Evolutionary conservation across 1,139 yeast genomes (phyloP).

Genomic region (Diutina ranongensis): DNA sequence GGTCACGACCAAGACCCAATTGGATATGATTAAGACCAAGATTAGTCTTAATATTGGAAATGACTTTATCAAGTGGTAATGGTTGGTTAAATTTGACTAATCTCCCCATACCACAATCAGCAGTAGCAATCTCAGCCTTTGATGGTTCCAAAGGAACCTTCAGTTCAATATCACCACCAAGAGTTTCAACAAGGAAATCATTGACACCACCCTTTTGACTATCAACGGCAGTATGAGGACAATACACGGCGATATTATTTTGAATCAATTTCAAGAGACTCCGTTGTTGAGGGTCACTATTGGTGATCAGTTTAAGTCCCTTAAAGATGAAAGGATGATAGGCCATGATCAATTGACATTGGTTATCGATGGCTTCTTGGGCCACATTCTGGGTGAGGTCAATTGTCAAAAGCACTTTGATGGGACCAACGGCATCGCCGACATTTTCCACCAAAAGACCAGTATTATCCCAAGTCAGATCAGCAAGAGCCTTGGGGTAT

Average conservation of each 20-base stretch:
- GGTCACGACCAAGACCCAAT: slow-evolving; percentile 34
- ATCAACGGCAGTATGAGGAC: slow-evolving; percentile 94
- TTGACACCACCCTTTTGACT: slow-evolving; percentile 89
- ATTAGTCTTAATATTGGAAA: slow-evolving; percentile 41
- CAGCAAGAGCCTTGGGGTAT: slow-evolving; percentile 71
- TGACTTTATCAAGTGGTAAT: slow-evolving; percentile 31
- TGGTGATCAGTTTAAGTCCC: slow-evolving; percentile 69
- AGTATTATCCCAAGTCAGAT: slow-evolving; percentile 86
- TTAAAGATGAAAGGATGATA: slow-evolving; percentile 93
- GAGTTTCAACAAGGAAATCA: slow-evolving; percentile 72
- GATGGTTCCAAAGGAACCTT: slow-evolving; percentile 20
- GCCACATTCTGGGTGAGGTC: slow-evolving; percentile 81
- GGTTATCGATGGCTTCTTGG: slow-evolving; percentile 59
- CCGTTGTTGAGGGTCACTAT: slow-evolving; percentile 66
- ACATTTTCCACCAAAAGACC: slow-evolving; percentile 68
- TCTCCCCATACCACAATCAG: slow-evolving; percentile 77
- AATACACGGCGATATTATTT: slow-evolving; percentile 74
- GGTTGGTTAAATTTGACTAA: slow-evolving; percentile 39
- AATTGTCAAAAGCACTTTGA: slow-evolving; percentile 58
- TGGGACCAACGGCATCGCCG: slow-evolving; percentile 34
- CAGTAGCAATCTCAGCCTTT: slow-evolving; percentile 14
- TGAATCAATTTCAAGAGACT: slow-evolving; percentile 65
- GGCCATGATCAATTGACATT: slow-evolving; percentile 54
- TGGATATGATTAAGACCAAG: slow-evolving; percentile 50
- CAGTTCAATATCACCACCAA: slow-evolving; percentile 18